Conservation (phyloP, 345 rosid species). For the Moricandia arvensis region DNA sequence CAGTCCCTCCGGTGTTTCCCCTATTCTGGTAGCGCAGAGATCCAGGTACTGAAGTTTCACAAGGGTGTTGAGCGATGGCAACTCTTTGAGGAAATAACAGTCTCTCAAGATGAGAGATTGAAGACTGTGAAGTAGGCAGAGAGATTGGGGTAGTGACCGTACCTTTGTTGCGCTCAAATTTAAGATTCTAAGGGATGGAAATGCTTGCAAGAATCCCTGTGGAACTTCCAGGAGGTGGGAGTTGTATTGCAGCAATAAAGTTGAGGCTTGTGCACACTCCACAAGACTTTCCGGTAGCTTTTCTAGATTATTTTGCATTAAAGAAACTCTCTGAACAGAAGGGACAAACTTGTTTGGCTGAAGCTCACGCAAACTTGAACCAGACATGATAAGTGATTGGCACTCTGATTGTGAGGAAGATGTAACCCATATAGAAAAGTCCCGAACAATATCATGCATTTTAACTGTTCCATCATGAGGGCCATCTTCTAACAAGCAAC, state of each 20-base stretch:
- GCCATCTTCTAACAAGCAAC: conserved; percentile 47
- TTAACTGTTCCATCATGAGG: conserved; percentile 32
- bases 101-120: conserved; percentile 41
- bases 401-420: conserved; percentile 19
- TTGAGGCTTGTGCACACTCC: conserved; percentile 28
- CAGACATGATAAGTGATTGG: conserved; percentile 39
- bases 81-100: conserved; percentile 32
- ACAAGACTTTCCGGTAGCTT: conserved; percentile 19
- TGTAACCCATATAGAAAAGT: conserved; percentile 45
- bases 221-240: conserved; percentile 27
- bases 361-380: conserved; percentile 27
- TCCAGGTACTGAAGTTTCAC: conserved; percentile 41
- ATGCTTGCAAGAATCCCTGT: conserved; percentile 26
- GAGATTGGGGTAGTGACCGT: conserved; percentile 35
- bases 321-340: conserved; percentile 41
- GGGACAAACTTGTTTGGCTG: conserved; percentile 18
- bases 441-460: conserved; percentile 52
- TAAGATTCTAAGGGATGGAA: conserved; percentile 36
- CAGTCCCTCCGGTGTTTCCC: conserved; percentile 38
- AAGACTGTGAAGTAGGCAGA: conserved; percentile 27
- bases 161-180: conserved; percentile 40
- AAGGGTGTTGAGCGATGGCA: conserved; percentile 39
- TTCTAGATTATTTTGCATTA: conserved; percentile 39
- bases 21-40: conserved; percentile 40
- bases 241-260: conserved; percentile 45